A percentile compares a stretch with the other conserved stretches of the same genome.
phyloP scores from a whole-genome alignment of 805 yeast genomes.

The Candida loeiensis region DNA sequence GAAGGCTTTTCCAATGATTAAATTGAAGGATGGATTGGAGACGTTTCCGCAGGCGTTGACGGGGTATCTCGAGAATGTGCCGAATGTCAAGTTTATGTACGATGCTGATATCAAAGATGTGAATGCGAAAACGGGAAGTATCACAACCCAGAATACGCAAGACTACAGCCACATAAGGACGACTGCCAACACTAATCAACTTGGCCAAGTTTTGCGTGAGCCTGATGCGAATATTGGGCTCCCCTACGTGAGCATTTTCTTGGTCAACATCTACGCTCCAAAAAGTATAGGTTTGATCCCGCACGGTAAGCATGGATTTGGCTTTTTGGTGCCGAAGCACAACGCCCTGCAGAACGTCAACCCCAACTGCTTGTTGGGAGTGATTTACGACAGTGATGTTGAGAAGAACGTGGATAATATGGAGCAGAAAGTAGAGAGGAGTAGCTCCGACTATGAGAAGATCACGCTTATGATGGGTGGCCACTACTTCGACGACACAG shows the following conservation, averaged over 20 bases:
- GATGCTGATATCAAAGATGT: slow-evolving; percentile 23
- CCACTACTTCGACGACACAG: slow-evolving; percentile 39
- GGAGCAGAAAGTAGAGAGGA: neutral
- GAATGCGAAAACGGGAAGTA: slow-evolving; percentile 15
- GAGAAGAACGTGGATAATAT: slow-evolving; percentile 45
- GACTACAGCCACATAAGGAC: slow-evolving; percentile 56
- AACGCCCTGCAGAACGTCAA: slow-evolving; percentile 30
- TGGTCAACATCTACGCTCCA: slow-evolving; percentile 62
- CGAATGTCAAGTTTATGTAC: slow-evolving; percentile 41
- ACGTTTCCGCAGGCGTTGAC: slow-evolving; percentile 46
- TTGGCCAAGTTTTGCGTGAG: slow-evolving; percentile 31
- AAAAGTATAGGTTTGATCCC: slow-evolving; percentile 35
- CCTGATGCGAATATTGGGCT: slow-evolving; percentile 17
- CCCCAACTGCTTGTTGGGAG: slow-evolving; percentile 67
- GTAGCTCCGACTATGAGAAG: slow-evolving; percentile 45
- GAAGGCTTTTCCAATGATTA: slow-evolving; percentile 59
- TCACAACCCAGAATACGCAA: slow-evolving; percentile 1
- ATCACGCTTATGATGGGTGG: slow-evolving; percentile 93
- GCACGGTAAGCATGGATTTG: slow-evolving; percentile 62
- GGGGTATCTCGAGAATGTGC: slow-evolving; percentile 29
- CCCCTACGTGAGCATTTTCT: slow-evolving; percentile 49
- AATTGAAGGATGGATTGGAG: slow-evolving; percentile 55
- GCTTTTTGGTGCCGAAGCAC: slow-evolving; percentile 71
- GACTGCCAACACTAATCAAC: slow-evolving; percentile 47
- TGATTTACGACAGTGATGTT: slow-evolving; percentile 85